Evolutionary conservation across 2,329 filamentous ascomycete species (phyloP).

Genomic region (Pestalotiopsis fici): DNA sequence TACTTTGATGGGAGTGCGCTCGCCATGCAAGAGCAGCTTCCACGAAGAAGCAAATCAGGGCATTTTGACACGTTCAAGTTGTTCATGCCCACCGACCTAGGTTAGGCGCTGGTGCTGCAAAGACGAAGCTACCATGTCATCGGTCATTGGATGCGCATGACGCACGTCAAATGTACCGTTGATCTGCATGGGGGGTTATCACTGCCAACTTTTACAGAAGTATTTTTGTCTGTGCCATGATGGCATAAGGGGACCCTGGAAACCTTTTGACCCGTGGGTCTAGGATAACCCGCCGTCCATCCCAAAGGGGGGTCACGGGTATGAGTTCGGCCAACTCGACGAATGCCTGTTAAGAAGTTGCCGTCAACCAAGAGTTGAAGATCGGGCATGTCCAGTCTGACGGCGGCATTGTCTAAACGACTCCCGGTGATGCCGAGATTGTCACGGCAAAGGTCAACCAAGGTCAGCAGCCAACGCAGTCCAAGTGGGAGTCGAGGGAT

Average conservation of each 20-base stretch:
- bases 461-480: neutral
- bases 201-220: neutral
- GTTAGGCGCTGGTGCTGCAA: neutral
- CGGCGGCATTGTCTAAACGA: neutral
- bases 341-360: neutral
- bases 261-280: neutral
- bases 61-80: neutral
- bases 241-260: neutral
- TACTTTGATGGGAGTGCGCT: neutral
- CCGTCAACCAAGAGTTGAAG: neutral
- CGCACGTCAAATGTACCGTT: neutral
- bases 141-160: neutral
- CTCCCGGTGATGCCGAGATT: neutral
- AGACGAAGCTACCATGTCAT: neutral
- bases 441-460: neutral
- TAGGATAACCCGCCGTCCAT: neutral
- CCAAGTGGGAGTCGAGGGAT: neutral
- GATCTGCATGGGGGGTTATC: neutral
- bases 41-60: neutral
- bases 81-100: neutral
- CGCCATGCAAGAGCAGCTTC: neutral
- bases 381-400: neutral
- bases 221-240: neutral
- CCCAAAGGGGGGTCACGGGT: neutral
- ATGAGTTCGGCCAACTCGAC: neutral